Percentiles rank a stretch among this genome's conserved stretches.
Evolutionary conservation across 208 protist genomes (phyloP).

Genomic region (Naegleria lovaniensis): DNA sequence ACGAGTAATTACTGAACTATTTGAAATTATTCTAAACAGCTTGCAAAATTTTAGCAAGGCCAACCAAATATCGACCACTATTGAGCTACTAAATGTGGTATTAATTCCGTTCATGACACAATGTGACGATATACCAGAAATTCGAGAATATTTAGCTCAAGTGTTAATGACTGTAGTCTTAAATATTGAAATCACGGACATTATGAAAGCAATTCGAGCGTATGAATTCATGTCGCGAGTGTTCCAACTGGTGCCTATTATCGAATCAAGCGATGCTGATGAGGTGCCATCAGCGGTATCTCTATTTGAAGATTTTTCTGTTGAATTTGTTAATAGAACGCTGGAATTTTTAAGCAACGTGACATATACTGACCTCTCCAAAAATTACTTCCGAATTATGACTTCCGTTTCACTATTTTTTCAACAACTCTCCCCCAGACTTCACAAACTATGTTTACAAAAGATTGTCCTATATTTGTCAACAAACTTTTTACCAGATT

Average conservation of each 20-base stretch:
- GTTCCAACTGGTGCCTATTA: background rate
- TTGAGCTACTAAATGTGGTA: background rate
- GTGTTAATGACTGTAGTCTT: background rate
- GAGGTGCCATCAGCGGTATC: background rate
- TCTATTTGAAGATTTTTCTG: background rate
- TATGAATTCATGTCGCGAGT: background rate
- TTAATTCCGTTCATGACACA: background rate
- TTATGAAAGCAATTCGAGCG: background rate
- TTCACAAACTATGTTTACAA: background rate
- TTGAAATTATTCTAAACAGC: background rate
- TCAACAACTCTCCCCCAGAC: background rate
- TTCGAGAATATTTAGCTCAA: background rate
- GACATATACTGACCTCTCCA: background rate
- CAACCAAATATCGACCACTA: background rate
- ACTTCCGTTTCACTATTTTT: background rate
- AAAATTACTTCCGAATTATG: no score
- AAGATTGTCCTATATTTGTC: background rate
- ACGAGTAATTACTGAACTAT: background rate
- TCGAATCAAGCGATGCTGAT: background rate
- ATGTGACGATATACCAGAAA: background rate
- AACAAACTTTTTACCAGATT: background rate
- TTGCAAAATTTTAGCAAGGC: slow-evolving; percentile 24
- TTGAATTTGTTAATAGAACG: background rate
- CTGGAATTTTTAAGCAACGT: background rate
- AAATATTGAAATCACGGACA: slow-evolving; percentile 21